Base-by-base conservation (phyloP, 1,284 basidiomycete genomes). In the Fomitopsis pinicola region DNA sequence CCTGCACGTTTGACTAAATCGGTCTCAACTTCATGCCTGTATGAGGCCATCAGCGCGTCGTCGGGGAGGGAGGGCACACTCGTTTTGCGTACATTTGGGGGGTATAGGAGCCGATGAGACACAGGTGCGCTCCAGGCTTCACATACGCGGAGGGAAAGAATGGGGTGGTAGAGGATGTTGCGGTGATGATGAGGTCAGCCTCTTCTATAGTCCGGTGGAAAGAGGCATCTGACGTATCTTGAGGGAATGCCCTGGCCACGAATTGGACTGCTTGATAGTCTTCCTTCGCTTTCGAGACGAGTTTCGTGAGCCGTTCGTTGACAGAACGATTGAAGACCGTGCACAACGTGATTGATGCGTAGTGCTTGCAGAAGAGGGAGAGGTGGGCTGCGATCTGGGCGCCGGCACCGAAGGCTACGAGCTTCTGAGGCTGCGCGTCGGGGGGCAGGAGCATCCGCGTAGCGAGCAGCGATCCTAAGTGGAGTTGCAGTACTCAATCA, bases 101-200 rank as follows among this genome's bases (percentile, higher is more conserved):
- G 36, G 82, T 94, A 70, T 92, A 95, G 59, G 89, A 92, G n/a
- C 94, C 92, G 38, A 94, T 84, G 2, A 95, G 76, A 62, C 92
- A 85, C 45, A 95, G 67, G 67, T 93, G 90, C 0, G 90, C 80
- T 0, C 88, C 87, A 0, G 80, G 68, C 8, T 79, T 77, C 15
- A 91, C 82, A 79, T 82, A 87, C 0, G 76, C 69, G 0, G 85
- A 82, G 2, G 84, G 81, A 69, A 95, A 94, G 7, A 95, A 82
- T 0, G 94, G 86, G 3, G 63, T 66, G 0, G 81, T 84, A 7
- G 92, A 88, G 0, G 91, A 84, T 0, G 94, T 96, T 1, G 91
- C 90, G n/a, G 89, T 89, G 59, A 88, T 81, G 46, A 92, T 82
- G 45, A 91, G 77, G 52, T 86, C 75, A 1, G 86, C 85, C 0